These are phyloP conservation scores for Crithidia brevicula DNA, from an alignment of 208 protist species.

Conservation along the genomic window DNA sequence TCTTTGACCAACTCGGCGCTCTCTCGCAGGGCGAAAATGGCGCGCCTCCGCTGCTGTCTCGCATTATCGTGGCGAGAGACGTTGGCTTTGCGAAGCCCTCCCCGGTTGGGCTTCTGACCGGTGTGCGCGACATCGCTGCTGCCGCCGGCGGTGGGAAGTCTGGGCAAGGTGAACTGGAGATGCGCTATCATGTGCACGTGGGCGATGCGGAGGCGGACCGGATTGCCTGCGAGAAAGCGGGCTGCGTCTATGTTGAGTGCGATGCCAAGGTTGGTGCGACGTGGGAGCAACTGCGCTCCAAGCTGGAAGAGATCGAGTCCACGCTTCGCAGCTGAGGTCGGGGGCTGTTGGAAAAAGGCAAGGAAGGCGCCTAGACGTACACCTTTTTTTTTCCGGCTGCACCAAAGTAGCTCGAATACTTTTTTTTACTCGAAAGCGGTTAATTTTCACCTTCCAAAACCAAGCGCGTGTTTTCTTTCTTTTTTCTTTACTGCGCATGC, in stretches of 20 bases:
- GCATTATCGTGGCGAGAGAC: constrained; percentile 43
- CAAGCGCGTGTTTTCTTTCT: no score
- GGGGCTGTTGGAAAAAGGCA: no score
- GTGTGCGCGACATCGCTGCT: constrained; percentile 23
- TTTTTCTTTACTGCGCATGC: no score
- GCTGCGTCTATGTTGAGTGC: constrained; percentile 62
- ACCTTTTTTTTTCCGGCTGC: no score
- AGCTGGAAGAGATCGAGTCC: constrained; percentile 30
- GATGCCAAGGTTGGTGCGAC: constrained; percentile 39
- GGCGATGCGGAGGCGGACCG: constrained; percentile 66
- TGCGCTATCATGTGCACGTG: constrained; percentile 59
- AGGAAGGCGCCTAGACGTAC: no score
- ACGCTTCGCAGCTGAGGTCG: no score
- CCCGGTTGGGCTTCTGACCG: constrained; percentile 40
- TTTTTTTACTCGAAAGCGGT: no score
- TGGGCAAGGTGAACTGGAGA: background rate
- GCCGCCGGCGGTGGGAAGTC: background rate
- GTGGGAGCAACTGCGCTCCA: constrained; percentile 48
- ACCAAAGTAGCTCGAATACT: no score
- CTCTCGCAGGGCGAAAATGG: constrained; percentile 9
- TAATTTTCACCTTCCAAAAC: no score
- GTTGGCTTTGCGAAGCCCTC: constrained; percentile 74
- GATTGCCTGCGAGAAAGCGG: constrained; percentile 45
- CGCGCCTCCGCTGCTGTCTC: constrained; percentile 40
- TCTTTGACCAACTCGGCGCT: constrained; percentile 43